phyloP scores from a whole-genome alignment of 2,329 filamentous ascomycete genomes.

The Talaromyces sp. region DNA sequence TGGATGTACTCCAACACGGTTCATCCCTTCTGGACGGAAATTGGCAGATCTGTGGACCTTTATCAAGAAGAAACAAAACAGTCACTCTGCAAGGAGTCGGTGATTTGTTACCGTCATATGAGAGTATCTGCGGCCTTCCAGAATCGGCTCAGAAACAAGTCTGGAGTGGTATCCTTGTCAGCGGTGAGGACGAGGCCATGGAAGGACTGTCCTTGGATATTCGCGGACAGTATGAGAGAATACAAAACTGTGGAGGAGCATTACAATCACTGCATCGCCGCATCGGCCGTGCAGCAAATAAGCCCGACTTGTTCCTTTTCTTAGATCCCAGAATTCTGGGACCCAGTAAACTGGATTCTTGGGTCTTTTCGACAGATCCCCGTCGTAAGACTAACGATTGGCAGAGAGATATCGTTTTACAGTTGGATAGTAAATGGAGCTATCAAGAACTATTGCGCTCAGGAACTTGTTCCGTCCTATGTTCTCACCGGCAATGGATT shows the following conservation, averaged over 20 bases:
- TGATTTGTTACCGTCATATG: constrained; percentile 32
- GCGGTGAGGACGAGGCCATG: constrained; percentile 25
- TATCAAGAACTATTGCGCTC: not conserved
- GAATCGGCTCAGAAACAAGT: constrained; percentile 38
- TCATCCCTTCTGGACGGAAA: constrained; percentile 32
- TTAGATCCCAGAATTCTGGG: constrained; percentile 51
- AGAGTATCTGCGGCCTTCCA: constrained; percentile 38
- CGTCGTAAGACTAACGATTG: constrained; percentile 44
- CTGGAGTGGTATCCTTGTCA: constrained; percentile 41
- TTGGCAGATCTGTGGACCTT: constrained; percentile 44
- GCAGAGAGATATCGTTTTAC: constrained; percentile 42
- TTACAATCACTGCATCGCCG: constrained; percentile 51
- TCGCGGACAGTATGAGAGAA: constrained; percentile 47
- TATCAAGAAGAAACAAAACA: constrained; percentile 25
- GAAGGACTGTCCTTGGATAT: constrained; percentile 36
- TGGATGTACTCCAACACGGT: constrained; percentile 30
- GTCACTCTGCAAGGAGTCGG: constrained; percentile 35
- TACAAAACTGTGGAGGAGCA: constrained; percentile 55
- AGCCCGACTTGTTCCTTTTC: constrained; percentile 50
- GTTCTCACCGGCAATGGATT: constrained; percentile 29
- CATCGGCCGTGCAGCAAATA: constrained; percentile 10
- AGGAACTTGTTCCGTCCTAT: constrained; percentile 18
- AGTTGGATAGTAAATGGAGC: constrained; percentile 10
- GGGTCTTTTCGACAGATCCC: constrained; percentile 53
- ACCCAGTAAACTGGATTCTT: constrained; percentile 45